Evolutionary conservation across 2,329 filamentous ascomycete species (phyloP), one percentile per base, ranked within the genome.

Genomic region (Lasiodiplodia citricola): DNA sequence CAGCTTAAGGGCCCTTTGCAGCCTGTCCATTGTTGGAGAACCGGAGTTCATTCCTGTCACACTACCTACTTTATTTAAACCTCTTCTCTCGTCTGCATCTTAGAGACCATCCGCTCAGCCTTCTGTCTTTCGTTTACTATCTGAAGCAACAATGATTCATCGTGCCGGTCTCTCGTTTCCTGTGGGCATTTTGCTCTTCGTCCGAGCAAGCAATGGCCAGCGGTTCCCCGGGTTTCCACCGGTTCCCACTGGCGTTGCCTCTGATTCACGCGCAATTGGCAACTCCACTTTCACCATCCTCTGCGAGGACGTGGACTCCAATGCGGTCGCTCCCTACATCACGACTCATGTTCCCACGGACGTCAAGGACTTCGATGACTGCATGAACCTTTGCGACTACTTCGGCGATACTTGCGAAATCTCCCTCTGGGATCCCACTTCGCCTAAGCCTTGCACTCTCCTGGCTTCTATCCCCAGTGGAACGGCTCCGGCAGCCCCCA

Each of bases 301-400:
- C n/a, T 64, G 60, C 21, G 60, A 64, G 13, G 8, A 37, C 10
- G 31, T 64, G 4, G 31, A 64, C 31, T 28, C 35, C 8, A 54
- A 52, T 18, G 31, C 28, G 4, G 25, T 64, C 3, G n/a, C 60
- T 11, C 60, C 60, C 10, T 64, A 64, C 18, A 31, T 64, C 2
- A 52, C 60, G 18, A 52, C 44, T 13, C 44, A 64, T 18, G 10
- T 64, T 8, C 44, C 47, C 23, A 64, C 60, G 2, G 47, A 52
- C 11, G 51, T 64, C 18, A 28, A 52, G 31, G 60, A 64, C 47
- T 52, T 64, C 47, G 60, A 64, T 31, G 18, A 47, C 10, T 64
- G 60, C 18, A 64, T 64, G 60, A 18, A 13, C 6, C 47, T 64
- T 5, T 64, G 60, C 47, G 41, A 52, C 47, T 31, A 21, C 25